Base-by-base conservation (phyloP, 129 eudicot genomes). In the Logfia minima region DNA sequence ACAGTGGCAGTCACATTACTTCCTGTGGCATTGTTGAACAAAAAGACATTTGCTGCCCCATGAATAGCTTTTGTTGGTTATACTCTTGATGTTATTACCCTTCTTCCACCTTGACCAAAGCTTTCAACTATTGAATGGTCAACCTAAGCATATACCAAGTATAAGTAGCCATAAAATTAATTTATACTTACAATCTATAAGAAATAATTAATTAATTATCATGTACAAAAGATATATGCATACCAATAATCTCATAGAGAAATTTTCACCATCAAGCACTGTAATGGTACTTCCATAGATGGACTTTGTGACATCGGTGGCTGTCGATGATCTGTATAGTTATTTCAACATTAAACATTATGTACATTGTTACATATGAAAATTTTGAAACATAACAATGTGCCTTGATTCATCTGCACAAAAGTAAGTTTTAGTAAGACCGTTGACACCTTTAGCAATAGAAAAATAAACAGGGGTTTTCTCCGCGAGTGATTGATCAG, bases 91-190 rank as follows among this genome's bases (percentile, higher is more conserved):
- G 98, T 88, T 39, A 90, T 92, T n/a, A 84, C 89, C 16, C 83
- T 88, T 72, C 98, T 82, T 63, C 98, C 98, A 24, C 96, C 94
- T 80, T 92, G 98, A 2, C 67, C 98, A 84, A 92, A 92, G 43
- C 96, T 86, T 72, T 92, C 98, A 5, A 92, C 92, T 8, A 92
- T 84, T 11, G 98, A 92, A 68, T 92, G 98, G 88, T 92, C 98
- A 60, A 92, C 96, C 98, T 92, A 74, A 37, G 5, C 37, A 34
- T 34, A 34, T 34, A 6, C 37, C 37, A 34, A 4, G 37, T 34
- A 34, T 34, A 34, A 34, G 37, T 34, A 34, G 5, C 8, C 37
- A 34, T 34, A 6, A 34, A 5, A 4, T 34, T 34, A 34, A 34
- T 34, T 4, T 34, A 34, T 34, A 6, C 37, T 34, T 4, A 1